Evolutionary conservation across 2,329 filamentous ascomycete genomes (phyloP).

Genomic region (Seiridium cupressi): DNA sequence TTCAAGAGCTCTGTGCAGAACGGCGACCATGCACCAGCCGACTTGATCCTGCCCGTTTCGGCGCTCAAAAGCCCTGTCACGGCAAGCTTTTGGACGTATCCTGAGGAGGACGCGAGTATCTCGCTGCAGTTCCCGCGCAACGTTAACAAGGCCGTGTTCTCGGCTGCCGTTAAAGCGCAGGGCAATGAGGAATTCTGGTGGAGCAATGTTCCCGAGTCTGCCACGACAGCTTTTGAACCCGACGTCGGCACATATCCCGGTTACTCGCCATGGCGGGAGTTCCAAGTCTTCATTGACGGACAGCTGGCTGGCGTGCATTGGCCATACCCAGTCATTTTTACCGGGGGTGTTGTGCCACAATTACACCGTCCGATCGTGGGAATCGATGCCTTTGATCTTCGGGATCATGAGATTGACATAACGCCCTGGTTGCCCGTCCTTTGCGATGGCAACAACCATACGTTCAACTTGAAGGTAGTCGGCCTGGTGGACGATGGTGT

Average conservation of each 20-base stretch:
- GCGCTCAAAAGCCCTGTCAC: slow-evolving; percentile 44
- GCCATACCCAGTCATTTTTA: slow-evolving; percentile 82
- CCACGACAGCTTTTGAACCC: slow-evolving; percentile 56
- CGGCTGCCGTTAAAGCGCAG: slow-evolving; percentile 77
- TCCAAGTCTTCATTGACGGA: slow-evolving; percentile 74
- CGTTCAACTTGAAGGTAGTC: slow-evolving; percentile 65
- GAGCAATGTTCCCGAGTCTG: slow-evolving; percentile 68
- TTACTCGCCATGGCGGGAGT: slow-evolving; percentile 72
- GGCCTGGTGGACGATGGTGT: slow-evolving; percentile 59
- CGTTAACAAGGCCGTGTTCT: slow-evolving; percentile 67
- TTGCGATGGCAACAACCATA: slow-evolving; percentile 63
- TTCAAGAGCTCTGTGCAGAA: slow-evolving; percentile 46
- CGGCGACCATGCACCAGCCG: slow-evolving; percentile 47
- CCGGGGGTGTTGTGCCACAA: slow-evolving; percentile 73
- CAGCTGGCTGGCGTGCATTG: slow-evolving; percentile 71
- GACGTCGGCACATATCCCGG: slow-evolving; percentile 60
- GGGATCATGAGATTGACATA: slow-evolving; percentile 80
- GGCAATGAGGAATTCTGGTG: slow-evolving; percentile 82
- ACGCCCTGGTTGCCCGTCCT: slow-evolving; percentile 72
- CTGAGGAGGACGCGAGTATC: slow-evolving; percentile 58
- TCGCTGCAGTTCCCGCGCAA: slow-evolving; percentile 64
- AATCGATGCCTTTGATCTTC: slow-evolving; percentile 74
- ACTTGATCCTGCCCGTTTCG: slow-evolving; percentile 68
- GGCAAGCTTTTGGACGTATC: slow-evolving; percentile 67
- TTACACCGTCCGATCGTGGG: slow-evolving; percentile 79